These are phyloP conservation scores for Dothidotthia symphoricarpi DNA, from an alignment of 2,329 filamentous ascomycete species.

Conservation along the genomic window DNA sequence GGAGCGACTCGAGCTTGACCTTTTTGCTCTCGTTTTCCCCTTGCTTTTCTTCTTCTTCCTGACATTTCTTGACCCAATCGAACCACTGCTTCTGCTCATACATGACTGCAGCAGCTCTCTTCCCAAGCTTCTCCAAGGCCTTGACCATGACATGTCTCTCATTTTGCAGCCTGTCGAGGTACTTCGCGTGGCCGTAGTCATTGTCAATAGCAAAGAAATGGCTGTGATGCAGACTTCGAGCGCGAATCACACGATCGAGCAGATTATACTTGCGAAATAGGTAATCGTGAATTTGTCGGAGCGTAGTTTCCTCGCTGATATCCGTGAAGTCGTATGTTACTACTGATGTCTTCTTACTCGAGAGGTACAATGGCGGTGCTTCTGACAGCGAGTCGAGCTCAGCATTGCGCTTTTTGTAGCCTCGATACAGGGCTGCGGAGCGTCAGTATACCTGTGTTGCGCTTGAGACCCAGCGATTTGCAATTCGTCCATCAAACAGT, in stretches of 20 bases:
- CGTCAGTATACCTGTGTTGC: too few species aligned
- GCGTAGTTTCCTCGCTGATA: conserved; percentile 39
- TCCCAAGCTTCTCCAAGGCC: conserved; percentile 47
- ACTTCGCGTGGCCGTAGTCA: conserved; percentile 48
- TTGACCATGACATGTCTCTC: conserved; percentile 40
- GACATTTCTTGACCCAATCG: conserved; percentile 48
- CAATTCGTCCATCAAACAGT: neutral
- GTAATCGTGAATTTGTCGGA: conserved; percentile 44
- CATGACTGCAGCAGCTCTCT: conserved; percentile 45
- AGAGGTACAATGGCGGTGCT: conserved; percentile 42
- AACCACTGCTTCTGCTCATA: conserved; percentile 52
- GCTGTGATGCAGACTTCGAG: conserved; percentile 45
- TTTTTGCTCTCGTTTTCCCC: conserved; percentile 53
- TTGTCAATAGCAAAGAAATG: conserved; percentile 46
- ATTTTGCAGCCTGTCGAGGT: conserved; percentile 40
- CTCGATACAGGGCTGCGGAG: conserved; percentile 43
- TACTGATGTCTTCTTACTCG: conserved; percentile 36
- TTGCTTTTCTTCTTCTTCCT: conserved; percentile 47
- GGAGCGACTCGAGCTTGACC: conserved; percentile 49
- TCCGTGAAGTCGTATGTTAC: conserved; percentile 44
- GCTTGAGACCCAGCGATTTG: neutral
- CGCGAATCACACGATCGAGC: conserved; percentile 45
- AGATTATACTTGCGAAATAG: conserved; percentile 42
- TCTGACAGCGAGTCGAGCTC: conserved; percentile 43
- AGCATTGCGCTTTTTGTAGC: conserved; percentile 51